These are phyloP conservation scores for Monosporascus sp. DNA, from an alignment of 2,329 filamentous ascomycete species.

Conservation along the genomic window DNA sequence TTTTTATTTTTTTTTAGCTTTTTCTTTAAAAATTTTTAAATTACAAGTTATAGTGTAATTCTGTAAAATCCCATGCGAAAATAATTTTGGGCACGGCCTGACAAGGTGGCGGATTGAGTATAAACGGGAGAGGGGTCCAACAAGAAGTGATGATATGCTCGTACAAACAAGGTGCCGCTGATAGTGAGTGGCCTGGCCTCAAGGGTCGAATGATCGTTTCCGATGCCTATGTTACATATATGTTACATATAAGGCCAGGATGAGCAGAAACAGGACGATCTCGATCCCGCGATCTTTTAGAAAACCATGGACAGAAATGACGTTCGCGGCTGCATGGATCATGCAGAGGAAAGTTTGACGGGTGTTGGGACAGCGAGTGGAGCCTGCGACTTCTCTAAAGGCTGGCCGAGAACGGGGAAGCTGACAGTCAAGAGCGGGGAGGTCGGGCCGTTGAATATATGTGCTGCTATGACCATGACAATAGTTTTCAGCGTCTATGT, in stretches of 20 bases:
- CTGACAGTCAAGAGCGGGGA: background rate
- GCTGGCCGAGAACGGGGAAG: background rate
- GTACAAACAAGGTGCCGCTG: too few relatives aligned
- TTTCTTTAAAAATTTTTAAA: too few relatives aligned
- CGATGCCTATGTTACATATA: background rate
- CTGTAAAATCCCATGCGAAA: too few relatives aligned
- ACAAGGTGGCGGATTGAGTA: too few relatives aligned
- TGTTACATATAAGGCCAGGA: background rate
- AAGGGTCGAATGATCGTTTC: too few relatives aligned
- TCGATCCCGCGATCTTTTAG: background rate
- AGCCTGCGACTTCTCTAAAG: background rate
- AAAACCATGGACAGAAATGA: background rate
- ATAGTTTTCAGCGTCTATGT: background rate
- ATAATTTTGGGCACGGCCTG: too few relatives aligned
- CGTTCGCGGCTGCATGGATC: background rate
- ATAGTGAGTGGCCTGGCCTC: too few relatives aligned
- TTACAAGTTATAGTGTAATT: too few relatives aligned
- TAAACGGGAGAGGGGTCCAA: too few relatives aligned
- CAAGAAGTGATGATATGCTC: too few relatives aligned
- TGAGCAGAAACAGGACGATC: background rate
- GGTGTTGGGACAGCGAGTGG: background rate
- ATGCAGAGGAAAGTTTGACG: background rate
- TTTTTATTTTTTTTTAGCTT: too few relatives aligned
- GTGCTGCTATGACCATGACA: background rate
- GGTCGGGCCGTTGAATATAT: background rate